Percentiles rank a stretch among this genome's conserved stretches.
These are phyloP conservation scores for Didymella keratinophila DNA, from an alignment of 2,329 filamentous ascomycete species.

Conservation along the genomic window DNA sequence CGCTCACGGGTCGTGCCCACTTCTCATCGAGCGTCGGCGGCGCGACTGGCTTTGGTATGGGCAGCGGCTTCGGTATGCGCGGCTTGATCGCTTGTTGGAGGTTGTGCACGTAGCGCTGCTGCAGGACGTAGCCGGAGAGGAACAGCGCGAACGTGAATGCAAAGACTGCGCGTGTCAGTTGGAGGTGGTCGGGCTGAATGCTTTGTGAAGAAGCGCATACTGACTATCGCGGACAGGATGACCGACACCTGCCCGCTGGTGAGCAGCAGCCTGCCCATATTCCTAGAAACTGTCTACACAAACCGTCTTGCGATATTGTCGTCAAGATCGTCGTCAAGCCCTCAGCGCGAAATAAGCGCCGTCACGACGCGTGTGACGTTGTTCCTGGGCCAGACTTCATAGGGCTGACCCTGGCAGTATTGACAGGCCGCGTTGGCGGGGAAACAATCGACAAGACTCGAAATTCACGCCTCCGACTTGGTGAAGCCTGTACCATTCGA, in stretches of 20 bases:
- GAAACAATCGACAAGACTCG: constrained; percentile 41
- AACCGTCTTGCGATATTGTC: no score
- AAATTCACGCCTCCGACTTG: constrained; percentile 22
- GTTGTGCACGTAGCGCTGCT: constrained; percentile 82
- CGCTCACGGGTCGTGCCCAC: constrained; percentile 47
- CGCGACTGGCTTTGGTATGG: constrained; percentile 41
- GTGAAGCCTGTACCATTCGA: no score
- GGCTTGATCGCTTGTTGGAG: constrained; percentile 76
- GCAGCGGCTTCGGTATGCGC: constrained; percentile 54
- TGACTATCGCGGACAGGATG: constrained; percentile 67
- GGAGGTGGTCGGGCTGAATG: no score
- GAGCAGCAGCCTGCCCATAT: constrained; percentile 63
- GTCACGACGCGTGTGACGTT: constrained; percentile 41
- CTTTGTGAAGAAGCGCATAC: constrained; percentile 54
- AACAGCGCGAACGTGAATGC: constrained; percentile 84
- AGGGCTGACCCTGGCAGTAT: constrained; percentile 26
- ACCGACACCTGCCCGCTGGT: constrained; percentile 75
- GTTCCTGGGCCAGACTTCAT: constrained; percentile 24
- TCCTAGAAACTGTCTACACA: not conserved
- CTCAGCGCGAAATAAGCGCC: constrained; percentile 25
- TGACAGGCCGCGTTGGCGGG: constrained; percentile 23
- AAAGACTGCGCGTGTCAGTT: constrained; percentile 60
- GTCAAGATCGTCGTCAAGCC: no score
- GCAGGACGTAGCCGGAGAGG: constrained; percentile 84
- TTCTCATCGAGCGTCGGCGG: constrained; percentile 48